Evolutionary conservation across 441 rosid genomes (phyloP).

Genomic region (Caryocar brasiliense): DNA sequence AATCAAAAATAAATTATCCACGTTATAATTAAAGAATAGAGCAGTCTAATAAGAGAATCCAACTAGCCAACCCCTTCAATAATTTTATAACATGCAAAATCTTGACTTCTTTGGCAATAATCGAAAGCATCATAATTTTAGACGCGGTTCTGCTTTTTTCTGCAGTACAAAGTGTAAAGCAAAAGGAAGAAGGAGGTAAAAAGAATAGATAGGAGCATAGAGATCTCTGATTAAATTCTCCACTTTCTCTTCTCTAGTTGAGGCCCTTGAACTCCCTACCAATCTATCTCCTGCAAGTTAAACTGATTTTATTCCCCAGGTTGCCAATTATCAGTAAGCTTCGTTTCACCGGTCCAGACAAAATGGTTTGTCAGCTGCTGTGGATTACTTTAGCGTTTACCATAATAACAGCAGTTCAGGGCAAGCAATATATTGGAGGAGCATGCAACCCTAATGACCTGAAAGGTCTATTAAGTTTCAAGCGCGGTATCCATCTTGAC

Average conservation of each 20-base stretch:
- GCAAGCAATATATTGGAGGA: conserved; percentile 2
- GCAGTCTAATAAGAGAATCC: too few relatives aligned
- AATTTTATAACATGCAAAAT: conserved; percentile 2
- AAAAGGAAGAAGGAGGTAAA: neutral
- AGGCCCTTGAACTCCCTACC: neutral
- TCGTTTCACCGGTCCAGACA: neutral
- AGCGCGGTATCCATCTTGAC: conserved; percentile 27
- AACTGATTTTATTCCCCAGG: neutral
- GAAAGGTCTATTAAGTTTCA: conserved; percentile 31
- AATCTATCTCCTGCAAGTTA: neutral
- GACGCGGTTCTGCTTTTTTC: conserved; percentile 30
- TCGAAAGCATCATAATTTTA: conserved; percentile 26
- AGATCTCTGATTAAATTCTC: conserved; percentile 12
- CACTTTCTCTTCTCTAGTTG: neutral
- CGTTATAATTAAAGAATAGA: too few relatives aligned
- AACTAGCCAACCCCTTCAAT: too few relatives aligned
- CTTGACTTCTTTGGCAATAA: conserved; percentile 13
- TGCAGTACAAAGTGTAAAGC: conserved; percentile 29
- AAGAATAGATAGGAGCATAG: conserved; percentile 7
- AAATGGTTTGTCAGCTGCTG: conserved; percentile 25
- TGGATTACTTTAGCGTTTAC: conserved; percentile 14
- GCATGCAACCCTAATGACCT: conserved; percentile 32
- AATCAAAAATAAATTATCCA: too few relatives aligned
- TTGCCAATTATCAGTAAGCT: neutral
- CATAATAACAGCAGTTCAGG: conserved; percentile 7